phyloP scores from a whole-genome alignment of 352 stramenopile species.

The Globisporangium heterothallicum region DNA sequence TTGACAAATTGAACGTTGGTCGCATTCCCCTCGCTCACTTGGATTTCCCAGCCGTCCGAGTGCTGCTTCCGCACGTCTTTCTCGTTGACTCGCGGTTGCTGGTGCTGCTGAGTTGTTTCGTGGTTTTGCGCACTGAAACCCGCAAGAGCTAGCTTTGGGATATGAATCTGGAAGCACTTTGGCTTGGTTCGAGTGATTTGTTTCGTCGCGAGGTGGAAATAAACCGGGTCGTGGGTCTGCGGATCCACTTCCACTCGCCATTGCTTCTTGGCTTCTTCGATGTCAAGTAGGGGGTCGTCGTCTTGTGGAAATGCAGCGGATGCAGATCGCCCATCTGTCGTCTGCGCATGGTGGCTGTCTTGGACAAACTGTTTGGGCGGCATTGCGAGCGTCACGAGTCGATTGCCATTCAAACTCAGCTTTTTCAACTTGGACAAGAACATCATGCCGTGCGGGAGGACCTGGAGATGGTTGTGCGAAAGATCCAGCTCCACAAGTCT shows the following conservation, averaged over 20 bases:
- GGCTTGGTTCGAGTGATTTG: conserved; percentile 47
- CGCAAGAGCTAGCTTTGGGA: conserved; percentile 39
- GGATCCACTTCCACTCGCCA: conserved; percentile 64
- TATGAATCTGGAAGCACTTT: conserved; percentile 39
- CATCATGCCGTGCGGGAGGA: conserved; percentile 46
- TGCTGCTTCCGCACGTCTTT: conserved; percentile 13
- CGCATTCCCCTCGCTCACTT: conserved; percentile 21
- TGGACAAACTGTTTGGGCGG: conserved; percentile 24
- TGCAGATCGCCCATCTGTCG: conserved; percentile 3
- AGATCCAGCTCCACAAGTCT: conserved; percentile 48
- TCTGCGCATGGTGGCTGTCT: neutral
- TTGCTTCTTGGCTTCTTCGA: conserved; percentile 31
- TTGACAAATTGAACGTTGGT: conserved; percentile 47
- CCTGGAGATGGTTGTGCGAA: conserved; percentile 55
- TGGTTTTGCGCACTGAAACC: neutral
- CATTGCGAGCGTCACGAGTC: conserved; percentile 56
- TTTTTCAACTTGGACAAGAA: conserved; percentile 36
- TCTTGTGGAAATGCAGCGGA: conserved; percentile 8
- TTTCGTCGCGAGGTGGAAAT: conserved; percentile 47
- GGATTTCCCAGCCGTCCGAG: conserved; percentile 48
- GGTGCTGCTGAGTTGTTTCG: conserved; percentile 7
- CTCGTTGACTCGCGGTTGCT: conserved; percentile 3
- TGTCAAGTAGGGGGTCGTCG: conserved; percentile 7
- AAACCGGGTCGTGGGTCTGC: conserved; percentile 33
- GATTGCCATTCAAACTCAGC: conserved; percentile 44